Conservation (phyloP, 1,284 basidiomycete genomes). For the Naganishia sp. region DNA sequence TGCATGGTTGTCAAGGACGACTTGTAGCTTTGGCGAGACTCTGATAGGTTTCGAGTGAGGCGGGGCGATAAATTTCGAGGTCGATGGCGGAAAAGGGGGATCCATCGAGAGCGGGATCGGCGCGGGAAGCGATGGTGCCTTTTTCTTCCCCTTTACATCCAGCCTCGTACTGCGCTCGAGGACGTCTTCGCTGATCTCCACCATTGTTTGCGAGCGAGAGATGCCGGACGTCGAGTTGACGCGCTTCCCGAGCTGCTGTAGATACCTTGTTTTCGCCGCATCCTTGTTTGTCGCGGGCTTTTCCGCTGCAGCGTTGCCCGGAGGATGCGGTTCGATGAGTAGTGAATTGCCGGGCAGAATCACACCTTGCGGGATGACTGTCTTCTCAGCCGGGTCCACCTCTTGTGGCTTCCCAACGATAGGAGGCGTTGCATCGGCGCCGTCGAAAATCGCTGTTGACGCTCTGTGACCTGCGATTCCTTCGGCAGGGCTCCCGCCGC, state of each 20-base stretch:
- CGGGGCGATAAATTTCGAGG: too few relatives aligned
- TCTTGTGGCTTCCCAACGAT: too few relatives aligned
- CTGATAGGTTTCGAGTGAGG: background rate
- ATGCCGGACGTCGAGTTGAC: background rate
- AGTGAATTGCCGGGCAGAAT: too few relatives aligned
- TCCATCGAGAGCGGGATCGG: background rate
- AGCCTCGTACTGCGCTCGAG: background rate
- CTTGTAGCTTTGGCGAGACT: background rate
- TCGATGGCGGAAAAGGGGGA: background rate
- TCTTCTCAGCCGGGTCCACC: too few relatives aligned
- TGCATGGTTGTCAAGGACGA: slow-evolving; percentile 3
- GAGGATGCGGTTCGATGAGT: too few relatives aligned
- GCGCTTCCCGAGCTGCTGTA: background rate
- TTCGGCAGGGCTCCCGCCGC: too few relatives aligned
- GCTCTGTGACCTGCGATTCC: too few relatives aligned
- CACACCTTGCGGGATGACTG: too few relatives aligned
- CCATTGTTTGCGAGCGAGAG: background rate
- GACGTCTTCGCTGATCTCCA: background rate
- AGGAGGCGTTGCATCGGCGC: too few relatives aligned
- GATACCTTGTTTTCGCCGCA: background rate
- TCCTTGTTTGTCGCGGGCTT: background rate
- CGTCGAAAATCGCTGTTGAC: too few relatives aligned
- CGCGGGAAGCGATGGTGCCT: background rate
- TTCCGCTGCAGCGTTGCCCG: background rate
- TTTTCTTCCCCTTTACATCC: background rate